Base-by-base conservation (phyloP, 805 yeast species). In the Debaryomyces prosopidis region DNA sequence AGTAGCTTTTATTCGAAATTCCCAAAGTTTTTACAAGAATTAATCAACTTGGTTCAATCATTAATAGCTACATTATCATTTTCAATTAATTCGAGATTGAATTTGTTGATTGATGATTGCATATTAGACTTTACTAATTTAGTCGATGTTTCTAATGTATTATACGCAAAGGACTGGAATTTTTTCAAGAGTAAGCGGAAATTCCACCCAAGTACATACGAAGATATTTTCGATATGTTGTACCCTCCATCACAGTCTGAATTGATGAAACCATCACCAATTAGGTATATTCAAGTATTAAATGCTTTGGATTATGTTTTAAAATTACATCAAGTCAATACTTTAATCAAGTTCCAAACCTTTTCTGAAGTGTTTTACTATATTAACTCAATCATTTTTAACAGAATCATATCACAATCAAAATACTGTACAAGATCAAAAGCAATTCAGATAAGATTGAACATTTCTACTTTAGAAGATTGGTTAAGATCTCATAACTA, bases 401-500 rank as follows among this genome's bases (percentile, higher is more conserved):
- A 92, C 62, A 74, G 83, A 40, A 74, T 90, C 17, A 61, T 91
- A 42, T 72, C 81, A 16, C 82, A 80, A 50, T 81, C 86, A 26
- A 86, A 80, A 54, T 85, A 85, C 53, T 74, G 87, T 40, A 81
- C 96, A 0, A 77, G 99, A 47, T 77, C 89, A 0, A 80, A 84
- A 50, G 98, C 97, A 0, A 81, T 94, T 65, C 98, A 94, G 60
- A 84, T 94, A 38, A 73, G 97, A 44, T 76, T 94, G 44, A 94
- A 94, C 56, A 58, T 94, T 8, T 89, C 97, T 0, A 79, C 87
- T 4, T 67, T 94, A 36, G 97, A 94, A 64, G 97, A 94, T 59
- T 94, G 99, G 99, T 78, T 92, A 26, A 79, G 96, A 48, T 74
- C 80, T 5, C 85, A 84, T 53, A 81, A 82, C 55, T 70, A 77